Conservation (phyloP, 495 filamentous ascomycete species). For the Aspergillus baeticus region DNA sequence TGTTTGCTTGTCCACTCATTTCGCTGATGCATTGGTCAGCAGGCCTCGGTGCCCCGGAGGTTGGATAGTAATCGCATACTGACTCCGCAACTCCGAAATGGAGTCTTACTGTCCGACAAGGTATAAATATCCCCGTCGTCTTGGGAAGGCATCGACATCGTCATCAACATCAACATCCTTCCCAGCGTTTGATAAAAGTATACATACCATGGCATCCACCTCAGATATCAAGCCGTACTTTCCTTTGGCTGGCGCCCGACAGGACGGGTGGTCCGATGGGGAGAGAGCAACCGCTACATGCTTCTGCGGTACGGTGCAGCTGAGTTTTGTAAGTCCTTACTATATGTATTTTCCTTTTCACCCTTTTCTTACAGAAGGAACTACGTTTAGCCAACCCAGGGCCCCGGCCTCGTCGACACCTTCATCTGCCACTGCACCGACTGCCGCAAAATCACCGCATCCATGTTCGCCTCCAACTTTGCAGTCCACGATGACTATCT, state of each 20-base stretch:
- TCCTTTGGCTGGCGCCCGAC: not conserved
- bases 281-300: slow-evolving; percentile 1
- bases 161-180: too few species aligned
- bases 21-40: too few species aligned
- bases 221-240: not conserved
- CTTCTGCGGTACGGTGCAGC: slow-evolving; percentile 3
- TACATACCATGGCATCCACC: not conserved
- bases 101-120: too few species aligned
- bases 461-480: slow-evolving; percentile 5
- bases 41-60: too few species aligned
- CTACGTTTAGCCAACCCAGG: not conserved
- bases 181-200: not conserved
- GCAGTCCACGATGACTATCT: not conserved
- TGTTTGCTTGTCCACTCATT: too few species aligned
- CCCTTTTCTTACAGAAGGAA: too few species aligned
- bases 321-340: slow-evolving; percentile 1
- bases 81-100: too few species aligned
- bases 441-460: slow-evolving; percentile 5
- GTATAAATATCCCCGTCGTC: too few species aligned
- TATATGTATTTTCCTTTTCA: not conserved
- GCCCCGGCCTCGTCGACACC: not conserved
- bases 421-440: slow-evolving; percentile 10
- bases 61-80: too few species aligned
- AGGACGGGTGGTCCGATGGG: not conserved
- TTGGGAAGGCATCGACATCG: too few species aligned